phyloP scores from a whole-genome alignment of 2,329 filamentous ascomycete species.

The Sclerotinia spermophila region DNA sequence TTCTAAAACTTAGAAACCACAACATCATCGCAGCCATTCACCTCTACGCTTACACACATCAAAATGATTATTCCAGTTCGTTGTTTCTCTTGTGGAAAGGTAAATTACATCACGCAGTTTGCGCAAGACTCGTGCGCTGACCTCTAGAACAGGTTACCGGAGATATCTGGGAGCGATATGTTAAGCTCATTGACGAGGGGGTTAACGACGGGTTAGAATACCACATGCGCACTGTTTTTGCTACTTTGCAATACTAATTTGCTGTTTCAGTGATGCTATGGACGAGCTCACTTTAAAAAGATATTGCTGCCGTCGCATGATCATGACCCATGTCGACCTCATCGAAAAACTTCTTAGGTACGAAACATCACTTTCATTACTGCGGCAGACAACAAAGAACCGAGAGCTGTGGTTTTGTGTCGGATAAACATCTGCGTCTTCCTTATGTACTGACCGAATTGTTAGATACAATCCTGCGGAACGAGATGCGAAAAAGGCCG shows the following conservation, averaged over 20 bases:
- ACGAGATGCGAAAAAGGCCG: constrained; percentile 43
- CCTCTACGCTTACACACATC: constrained; percentile 25
- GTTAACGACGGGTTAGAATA: constrained; percentile 66
- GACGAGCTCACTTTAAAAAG: constrained; percentile 88
- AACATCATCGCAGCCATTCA: constrained; percentile 9
- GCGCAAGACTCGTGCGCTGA: constrained; percentile 23
- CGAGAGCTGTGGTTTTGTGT: background rate
- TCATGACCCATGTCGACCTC: constrained; percentile 98
- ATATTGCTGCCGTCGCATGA: constrained; percentile 98
- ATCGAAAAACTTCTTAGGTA: constrained; percentile 98
- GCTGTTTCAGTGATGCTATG: constrained; percentile 75
- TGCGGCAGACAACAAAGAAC: background rate
- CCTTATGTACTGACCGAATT: constrained; percentile 22
- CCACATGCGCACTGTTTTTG: constrained; percentile 20
- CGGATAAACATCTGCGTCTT: constrained; percentile 11
- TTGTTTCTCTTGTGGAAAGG: constrained; percentile 99
- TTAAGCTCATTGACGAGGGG: constrained; percentile 78
- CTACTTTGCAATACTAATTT: constrained; percentile 20
- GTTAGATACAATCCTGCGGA: constrained; percentile 48
- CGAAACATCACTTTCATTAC: constrained; percentile 20
- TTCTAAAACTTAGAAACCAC: background rate
- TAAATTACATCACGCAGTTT: constrained; percentile 43
- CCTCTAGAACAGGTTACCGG: constrained; percentile 69
- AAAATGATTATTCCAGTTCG: constrained; percentile 98
- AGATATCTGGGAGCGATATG: constrained; percentile 95